Evolutionary conservation across 441 rosid species (phyloP), one percentile per base, ranked within the genome.

Genomic region (Pelargonium cotyledonis): DNA sequence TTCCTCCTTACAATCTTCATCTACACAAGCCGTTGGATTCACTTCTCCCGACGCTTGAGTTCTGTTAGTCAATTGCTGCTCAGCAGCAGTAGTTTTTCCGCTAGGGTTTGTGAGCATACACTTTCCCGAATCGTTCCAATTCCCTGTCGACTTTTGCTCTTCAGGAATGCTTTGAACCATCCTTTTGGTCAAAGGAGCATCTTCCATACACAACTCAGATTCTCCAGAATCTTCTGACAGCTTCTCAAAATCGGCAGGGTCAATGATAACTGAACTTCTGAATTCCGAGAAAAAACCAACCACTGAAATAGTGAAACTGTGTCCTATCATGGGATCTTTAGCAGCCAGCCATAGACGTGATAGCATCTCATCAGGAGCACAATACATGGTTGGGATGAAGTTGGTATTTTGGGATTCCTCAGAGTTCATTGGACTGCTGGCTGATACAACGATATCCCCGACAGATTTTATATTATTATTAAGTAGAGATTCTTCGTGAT

Each of bases 181-280:
- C 68, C 18, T 31, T 46, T 75, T 77, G 0, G 79, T 70, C 76
- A 66, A 70, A 69, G 61, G 74, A 5, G 80, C 67, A 64, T 80
- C 80, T 60, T 72, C 68, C 51, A 40, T n/a, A 65, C 44, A 26
- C 6, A 44, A 71, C 64, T 76, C 79, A 23, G 74, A 60, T 44
- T 65, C 68, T 77, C 77, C 72, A 5, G 70, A n/a, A 8, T 44
- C 23, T 61, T 75, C 86, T 64, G 67, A 68, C 55, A 70, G 23
- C 60, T 68, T 67, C 44, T 44, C 65, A 21, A 63, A 66, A 53
- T 67, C 68, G 63, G 35, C 46, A 57, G 47, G 73, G 71, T 75
- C 81, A 26, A 67, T 21, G 75, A 76, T 67, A 76, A 76, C 63
- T 31, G 82, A 85, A 80, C 78, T 79, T 74, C 87, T 74, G 69